These are phyloP conservation scores for Yamadazyma phyllophila DNA, from an alignment of 805 yeast species.

Conservation along the genomic window DNA sequence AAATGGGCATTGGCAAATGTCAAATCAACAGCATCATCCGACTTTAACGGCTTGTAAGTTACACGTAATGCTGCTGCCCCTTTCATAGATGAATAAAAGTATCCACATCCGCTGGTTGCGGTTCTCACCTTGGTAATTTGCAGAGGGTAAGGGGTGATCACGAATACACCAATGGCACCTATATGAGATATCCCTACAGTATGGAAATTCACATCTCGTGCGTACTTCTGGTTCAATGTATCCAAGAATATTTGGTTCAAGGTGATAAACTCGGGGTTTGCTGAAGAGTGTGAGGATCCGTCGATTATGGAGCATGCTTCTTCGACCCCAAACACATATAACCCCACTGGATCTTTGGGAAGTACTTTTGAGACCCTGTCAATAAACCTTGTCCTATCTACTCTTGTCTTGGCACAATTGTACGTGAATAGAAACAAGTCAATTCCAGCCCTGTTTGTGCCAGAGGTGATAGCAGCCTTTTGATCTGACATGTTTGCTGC, in stretches of 20 bases:
- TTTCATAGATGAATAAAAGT: slow-evolving; percentile 60
- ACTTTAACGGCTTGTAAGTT: slow-evolving; percentile 23
- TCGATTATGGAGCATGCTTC: slow-evolving; percentile 59
- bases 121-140: slow-evolving; percentile 23
- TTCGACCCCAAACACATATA: slow-evolving; percentile 64
- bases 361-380: slow-evolving; percentile 24
- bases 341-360: slow-evolving; percentile 37
- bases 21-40: slow-evolving; percentile 30
- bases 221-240: slow-evolving; percentile 35
- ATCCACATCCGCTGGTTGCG: slow-evolving; percentile 53
- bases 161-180: slow-evolving; percentile 59
- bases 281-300: slow-evolving; percentile 42
- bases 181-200: slow-evolving; percentile 43
- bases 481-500: slow-evolving; percentile 4
- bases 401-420: slow-evolving; percentile 52
- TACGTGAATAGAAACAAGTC: slow-evolving; percentile 44
- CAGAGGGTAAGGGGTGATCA: slow-evolving; percentile 45
- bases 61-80: slow-evolving; percentile 70
- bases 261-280: slow-evolving; percentile 35
- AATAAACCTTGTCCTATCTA: slow-evolving; percentile 31
- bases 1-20: slow-evolving; percentile 74
- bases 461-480: not conserved
- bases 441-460: not conserved
- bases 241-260: slow-evolving; percentile 35
- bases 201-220: slow-evolving; percentile 30